Percentiles rank a stretch among this genome's conserved stretches.
phyloP scores from a whole-genome alignment of 2,329 filamentous ascomycete genomes.

The Penicillium hordei region DNA sequence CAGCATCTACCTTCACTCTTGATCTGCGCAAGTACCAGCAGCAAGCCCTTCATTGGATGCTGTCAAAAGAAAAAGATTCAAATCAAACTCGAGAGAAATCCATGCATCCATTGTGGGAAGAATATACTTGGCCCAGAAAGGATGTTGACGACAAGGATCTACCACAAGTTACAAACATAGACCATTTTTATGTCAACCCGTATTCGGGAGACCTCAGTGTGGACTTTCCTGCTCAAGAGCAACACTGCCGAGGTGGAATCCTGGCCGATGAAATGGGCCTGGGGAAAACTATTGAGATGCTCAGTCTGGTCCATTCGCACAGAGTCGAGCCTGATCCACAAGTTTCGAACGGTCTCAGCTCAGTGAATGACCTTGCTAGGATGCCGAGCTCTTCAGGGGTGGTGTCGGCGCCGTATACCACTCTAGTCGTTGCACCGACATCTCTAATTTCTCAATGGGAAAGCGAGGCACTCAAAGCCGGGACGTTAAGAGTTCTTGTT shows the following conservation, averaged over 20 bases:
- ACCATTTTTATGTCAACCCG: constrained; percentile 89
- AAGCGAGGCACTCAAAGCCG: constrained; percentile 87
- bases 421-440: constrained; percentile 94
- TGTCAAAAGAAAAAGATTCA: constrained; percentile 83
- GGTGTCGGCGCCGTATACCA: constrained; percentile 78
- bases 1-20: constrained; percentile 78
- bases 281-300: constrained; percentile 98
- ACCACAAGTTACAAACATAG: constrained; percentile 62
- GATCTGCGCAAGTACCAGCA: constrained; percentile 88
- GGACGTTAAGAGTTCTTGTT: constrained; percentile 77
- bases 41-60: constrained; percentile 95
- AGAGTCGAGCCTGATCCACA: constrained; percentile 54
- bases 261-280: constrained; percentile 96
- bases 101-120: constrained; percentile 97
- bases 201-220: constrained; percentile 93
- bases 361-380: constrained; percentile 62
- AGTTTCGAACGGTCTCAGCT: constrained; percentile 34
- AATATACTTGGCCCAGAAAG: constrained; percentile 84
- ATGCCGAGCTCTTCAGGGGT: constrained; percentile 59
- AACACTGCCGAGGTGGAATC: constrained; percentile 90
- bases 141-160: constrained; percentile 82
- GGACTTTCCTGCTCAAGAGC: constrained; percentile 88
- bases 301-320: constrained; percentile 86
- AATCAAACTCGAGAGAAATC: constrained; percentile 70
- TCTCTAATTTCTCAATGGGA: constrained; percentile 97